Conservation (phyloP, 1,139 yeast species). For the Pichia sp. region DNA sequence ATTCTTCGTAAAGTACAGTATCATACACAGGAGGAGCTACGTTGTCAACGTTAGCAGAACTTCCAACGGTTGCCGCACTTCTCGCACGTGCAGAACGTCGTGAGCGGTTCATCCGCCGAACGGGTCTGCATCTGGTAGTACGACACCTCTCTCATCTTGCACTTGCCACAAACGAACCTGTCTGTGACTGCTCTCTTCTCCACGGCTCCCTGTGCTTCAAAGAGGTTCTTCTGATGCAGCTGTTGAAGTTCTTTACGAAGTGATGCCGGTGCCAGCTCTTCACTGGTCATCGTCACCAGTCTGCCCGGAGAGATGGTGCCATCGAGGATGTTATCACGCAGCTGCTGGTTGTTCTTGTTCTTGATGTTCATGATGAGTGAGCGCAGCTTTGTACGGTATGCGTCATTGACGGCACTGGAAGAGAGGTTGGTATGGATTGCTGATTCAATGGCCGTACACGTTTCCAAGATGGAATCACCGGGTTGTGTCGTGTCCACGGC, state of each 20-base stretch:
- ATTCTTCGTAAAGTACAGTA: too few relatives aligned
- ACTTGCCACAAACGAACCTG: conserved; percentile 94
- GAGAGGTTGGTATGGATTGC: conserved; percentile 55
- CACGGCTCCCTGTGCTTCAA: conserved; percentile 98
- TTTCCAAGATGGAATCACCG: conserved; percentile 50
- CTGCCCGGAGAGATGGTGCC: conserved; percentile 60
- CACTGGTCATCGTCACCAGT: conserved; percentile 77
- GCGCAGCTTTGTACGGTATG: conserved; percentile 74
- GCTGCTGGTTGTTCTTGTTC: conserved; percentile 82
- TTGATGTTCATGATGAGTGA: conserved; percentile 79
- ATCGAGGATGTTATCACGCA: conserved; percentile 59
- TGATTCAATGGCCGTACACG: conserved; percentile 67
- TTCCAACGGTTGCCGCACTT: conserved; percentile 98
- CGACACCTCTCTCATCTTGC: conserved; percentile 94
- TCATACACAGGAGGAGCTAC: not conserved
- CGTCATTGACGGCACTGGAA: conserved; percentile 46
- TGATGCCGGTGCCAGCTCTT: conserved; percentile 90
- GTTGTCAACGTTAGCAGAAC: conserved; percentile 43
- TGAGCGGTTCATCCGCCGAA: conserved; percentile 97
- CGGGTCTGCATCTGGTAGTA: conserved; percentile 97
- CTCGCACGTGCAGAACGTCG: conserved; percentile 97
- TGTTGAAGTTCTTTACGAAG: conserved; percentile 80
- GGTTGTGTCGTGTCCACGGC: conserved; percentile 67
- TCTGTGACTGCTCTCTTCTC: conserved; percentile 95
- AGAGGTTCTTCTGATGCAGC: conserved; percentile 79